Percentiles rank a stretch among this genome's conserved stretches.
Conservation (phyloP, 2,329 filamentous ascomycete species). For the Talaromyces sp. region DNA sequence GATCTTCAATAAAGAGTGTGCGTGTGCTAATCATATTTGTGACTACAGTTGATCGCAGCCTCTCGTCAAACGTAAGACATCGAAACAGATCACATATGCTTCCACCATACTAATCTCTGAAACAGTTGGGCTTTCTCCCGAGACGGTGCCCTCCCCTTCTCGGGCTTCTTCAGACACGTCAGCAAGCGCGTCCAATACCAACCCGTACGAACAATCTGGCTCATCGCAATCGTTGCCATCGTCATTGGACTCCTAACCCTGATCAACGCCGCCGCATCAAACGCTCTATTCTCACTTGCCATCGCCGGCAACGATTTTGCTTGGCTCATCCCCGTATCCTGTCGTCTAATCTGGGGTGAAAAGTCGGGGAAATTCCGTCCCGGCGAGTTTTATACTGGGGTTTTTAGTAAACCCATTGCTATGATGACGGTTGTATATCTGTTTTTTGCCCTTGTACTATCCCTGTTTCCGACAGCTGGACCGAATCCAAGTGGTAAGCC, state of each 20-base stretch:
- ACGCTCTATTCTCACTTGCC: conserved; percentile 55
- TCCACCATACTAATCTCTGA: background rate
- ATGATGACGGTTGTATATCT: conserved; percentile 45
- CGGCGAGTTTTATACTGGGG: conserved; percentile 56
- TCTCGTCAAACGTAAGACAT: conserved; percentile 47
- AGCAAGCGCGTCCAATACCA: conserved; percentile 53
- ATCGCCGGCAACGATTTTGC: conserved; percentile 59
- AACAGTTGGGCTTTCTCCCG: conserved; percentile 56
- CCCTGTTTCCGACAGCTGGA: conserved; percentile 55
- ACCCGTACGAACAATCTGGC: conserved; percentile 54
- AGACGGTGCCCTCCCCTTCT: conserved; percentile 59
- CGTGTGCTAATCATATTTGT: conserved; percentile 10
- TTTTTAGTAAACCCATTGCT: conserved; percentile 49
- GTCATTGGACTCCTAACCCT: conserved; percentile 55
- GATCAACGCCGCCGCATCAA: conserved; percentile 54
- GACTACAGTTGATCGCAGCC: conserved; percentile 47
- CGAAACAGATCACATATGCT: background rate
- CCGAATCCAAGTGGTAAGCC: conserved; percentile 47
- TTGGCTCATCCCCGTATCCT: conserved; percentile 56
- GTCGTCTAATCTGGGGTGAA: conserved; percentile 54
- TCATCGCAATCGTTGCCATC: conserved; percentile 47
- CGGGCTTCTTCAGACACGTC: conserved; percentile 52
- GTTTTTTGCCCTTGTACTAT: conserved; percentile 45
- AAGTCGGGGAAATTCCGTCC: conserved; percentile 51
- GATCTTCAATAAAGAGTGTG: background rate